These are phyloP conservation scores for Aurantiochytrium sp. DNA, from an alignment of 108 stramenopile species.

Conservation along the genomic window DNA sequence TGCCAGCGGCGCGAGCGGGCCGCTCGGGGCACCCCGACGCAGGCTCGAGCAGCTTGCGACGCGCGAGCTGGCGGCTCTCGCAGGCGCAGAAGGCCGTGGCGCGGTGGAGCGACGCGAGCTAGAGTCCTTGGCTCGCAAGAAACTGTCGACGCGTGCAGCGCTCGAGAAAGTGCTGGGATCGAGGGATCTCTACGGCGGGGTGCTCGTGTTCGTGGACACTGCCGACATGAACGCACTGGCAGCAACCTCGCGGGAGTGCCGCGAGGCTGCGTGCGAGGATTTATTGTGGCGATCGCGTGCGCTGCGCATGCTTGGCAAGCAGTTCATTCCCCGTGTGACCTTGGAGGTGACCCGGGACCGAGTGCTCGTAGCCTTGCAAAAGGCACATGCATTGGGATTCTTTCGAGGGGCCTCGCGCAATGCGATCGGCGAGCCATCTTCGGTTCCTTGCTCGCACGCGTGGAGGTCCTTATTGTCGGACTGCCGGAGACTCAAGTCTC, in stretches of 20 bases:
- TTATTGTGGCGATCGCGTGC: neutral
- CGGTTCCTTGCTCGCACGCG: neutral
- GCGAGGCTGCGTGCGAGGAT: neutral
- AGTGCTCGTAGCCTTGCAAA: neutral
- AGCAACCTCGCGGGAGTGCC: neutral
- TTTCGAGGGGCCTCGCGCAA: neutral
- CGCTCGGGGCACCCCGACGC: too few relatives aligned
- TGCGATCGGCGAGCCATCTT: too few relatives aligned
- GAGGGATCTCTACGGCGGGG: neutral
- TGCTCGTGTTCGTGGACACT: neutral
- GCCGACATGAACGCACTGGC: neutral
- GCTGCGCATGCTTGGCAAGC: neutral
- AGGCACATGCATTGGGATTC: neutral
- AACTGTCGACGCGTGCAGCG: neutral
- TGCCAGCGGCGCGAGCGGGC: too few relatives aligned
- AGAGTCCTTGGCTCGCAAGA: neutral
- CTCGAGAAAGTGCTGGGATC: neutral
- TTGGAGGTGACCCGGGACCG: neutral
- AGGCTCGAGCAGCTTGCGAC: too few relatives aligned
- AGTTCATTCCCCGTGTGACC: neutral
- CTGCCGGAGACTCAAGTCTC: neutral
- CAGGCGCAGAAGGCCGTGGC: too few relatives aligned
- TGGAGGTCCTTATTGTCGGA: neutral
- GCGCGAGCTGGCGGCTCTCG: too few relatives aligned
- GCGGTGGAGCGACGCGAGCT: too few relatives aligned